phyloP scores from a whole-genome alignment of 2,329 filamentous ascomycete species.

The Alternaria tenuissima region DNA sequence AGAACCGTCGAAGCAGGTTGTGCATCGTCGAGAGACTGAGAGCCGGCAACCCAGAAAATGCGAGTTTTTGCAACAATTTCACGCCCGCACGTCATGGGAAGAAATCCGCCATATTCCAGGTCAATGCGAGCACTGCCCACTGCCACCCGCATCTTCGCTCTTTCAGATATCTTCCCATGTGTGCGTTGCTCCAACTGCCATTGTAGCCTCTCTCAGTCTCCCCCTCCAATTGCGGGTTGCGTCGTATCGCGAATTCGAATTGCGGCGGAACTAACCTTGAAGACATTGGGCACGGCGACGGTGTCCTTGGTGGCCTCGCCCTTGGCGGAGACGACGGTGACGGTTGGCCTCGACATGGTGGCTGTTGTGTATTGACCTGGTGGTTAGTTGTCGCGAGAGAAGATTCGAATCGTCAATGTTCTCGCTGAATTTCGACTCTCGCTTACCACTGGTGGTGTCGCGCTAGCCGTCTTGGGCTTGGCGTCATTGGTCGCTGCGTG shows the following conservation, averaged over 20 bases:
- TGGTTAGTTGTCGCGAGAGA: slow-evolving; percentile 40
- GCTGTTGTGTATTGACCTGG: slow-evolving; percentile 37
- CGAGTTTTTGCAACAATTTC: slow-evolving; percentile 10
- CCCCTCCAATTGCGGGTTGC: slow-evolving; percentile 9
- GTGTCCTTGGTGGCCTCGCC: slow-evolving; percentile 89
- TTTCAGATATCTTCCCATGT: slow-evolving; percentile 9
- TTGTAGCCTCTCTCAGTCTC: slow-evolving; percentile 13
- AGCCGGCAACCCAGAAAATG: neutral
- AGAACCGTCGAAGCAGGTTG: neutral
- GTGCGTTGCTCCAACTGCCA: slow-evolving; percentile 21
- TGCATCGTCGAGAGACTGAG: slow-evolving; percentile 3
- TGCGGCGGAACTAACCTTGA: slow-evolving; percentile 64
- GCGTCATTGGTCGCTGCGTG: neutral
- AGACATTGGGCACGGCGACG: slow-evolving; percentile 94
- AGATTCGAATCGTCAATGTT: slow-evolving; percentile 14
- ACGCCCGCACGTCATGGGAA: slow-evolving; percentile 2
- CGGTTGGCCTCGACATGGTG: slow-evolving; percentile 87
- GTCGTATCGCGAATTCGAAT: slow-evolving; percentile 22
- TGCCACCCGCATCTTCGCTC: neutral
- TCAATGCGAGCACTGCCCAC: neutral
- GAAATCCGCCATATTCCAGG: slow-evolving; percentile 2
- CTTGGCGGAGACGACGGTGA: slow-evolving; percentile 96
- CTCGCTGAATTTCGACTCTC: slow-evolving; percentile 11
- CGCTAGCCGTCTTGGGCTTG: slow-evolving; percentile 1
- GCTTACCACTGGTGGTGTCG: neutral